These are phyloP conservation scores for Naegleria gruberi DNA, from an alignment of 208 protist species.

Conservation along the genomic window DNA sequence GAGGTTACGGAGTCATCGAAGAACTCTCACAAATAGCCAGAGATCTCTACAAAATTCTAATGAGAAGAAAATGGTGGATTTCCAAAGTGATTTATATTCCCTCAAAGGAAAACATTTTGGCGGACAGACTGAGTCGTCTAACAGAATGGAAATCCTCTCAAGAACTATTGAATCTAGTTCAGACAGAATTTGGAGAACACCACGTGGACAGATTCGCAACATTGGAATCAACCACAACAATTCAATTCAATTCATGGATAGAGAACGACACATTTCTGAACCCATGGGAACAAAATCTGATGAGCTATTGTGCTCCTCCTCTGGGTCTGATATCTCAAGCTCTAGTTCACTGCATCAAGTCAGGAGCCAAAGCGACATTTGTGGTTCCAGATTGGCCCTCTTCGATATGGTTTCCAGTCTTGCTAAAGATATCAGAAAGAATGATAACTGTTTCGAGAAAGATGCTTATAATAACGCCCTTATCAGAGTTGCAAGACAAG, in stretches of 20 bases:
- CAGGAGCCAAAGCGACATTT: not conserved
- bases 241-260: not conserved
- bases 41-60: not conserved
- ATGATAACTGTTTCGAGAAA: too few species aligned
- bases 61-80: not conserved
- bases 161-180: not conserved
- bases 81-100: not conserved
- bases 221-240: not conserved
- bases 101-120: not conserved
- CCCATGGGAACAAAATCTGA: not conserved
- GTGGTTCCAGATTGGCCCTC: not conserved
- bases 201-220: not conserved
- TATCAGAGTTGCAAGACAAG: too few species aligned
- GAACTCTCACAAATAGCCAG: not conserved
- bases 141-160: not conserved
- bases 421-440: too few species aligned
- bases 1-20: not conserved
- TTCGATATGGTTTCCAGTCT: too few species aligned
- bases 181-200: not conserved
- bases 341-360: not conserved
- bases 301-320: not conserved
- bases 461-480: too few species aligned
- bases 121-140: not conserved
- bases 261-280: not conserved
- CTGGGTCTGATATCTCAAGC: not conserved